Evolutionary conservation across 1,139 yeast genomes (phyloP).

Genomic region (Debaryomyces psychrophilus): DNA sequence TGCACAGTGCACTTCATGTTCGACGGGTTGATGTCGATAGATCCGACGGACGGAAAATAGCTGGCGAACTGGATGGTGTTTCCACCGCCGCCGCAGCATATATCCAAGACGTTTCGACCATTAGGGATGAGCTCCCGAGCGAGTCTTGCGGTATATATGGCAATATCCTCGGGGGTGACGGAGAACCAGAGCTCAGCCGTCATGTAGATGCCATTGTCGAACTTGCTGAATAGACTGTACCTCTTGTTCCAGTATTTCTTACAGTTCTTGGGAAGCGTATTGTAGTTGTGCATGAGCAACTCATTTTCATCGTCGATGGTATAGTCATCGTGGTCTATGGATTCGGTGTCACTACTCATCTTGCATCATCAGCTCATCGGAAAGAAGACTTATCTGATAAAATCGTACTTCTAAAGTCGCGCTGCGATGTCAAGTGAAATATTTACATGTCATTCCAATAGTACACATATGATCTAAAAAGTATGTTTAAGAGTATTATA

Average conservation of each 20-base stretch:
- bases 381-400: background rate
- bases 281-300: slow-evolving; percentile 41
- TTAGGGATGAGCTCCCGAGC: slow-evolving; percentile 43
- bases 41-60: slow-evolving; percentile 59
- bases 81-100: slow-evolving; percentile 97
- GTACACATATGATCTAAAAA: background rate
- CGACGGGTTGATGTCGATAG: slow-evolving; percentile 64
- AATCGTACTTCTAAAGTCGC: background rate
- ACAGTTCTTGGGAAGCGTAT: slow-evolving; percentile 45
- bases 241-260: slow-evolving; percentile 65
- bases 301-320: slow-evolving; percentile 31
- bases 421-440: background rate
- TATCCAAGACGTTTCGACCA: slow-evolving; percentile 57
- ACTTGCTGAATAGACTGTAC: slow-evolving; percentile 58
- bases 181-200: slow-evolving; percentile 85
- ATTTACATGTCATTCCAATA: background rate
- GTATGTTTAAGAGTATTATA: background rate
- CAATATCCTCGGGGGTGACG: slow-evolving; percentile 84
- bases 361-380: slow-evolving; percentile 1
- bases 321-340: slow-evolving; percentile 14
- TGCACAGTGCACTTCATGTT: slow-evolving; percentile 69
- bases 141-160: slow-evolving; percentile 63
- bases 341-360: slow-evolving; percentile 6
- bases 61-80: slow-evolving; percentile 82
- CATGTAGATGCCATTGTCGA: slow-evolving; percentile 72